Base-by-base conservation (phyloP, 257 asterid species). In the Salvia rosmarinus region DNA sequence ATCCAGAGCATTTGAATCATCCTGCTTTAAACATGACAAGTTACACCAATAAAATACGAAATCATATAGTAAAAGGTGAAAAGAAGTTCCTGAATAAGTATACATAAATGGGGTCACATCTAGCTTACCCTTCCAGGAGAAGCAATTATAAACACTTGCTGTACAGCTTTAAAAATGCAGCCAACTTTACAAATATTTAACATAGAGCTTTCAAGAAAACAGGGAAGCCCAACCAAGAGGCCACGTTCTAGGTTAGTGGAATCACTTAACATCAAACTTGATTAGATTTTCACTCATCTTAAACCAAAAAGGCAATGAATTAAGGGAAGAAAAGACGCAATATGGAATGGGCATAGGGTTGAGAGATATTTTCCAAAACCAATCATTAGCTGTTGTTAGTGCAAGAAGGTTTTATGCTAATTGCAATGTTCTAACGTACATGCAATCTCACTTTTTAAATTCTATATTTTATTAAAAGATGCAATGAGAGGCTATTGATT, bases 1-100 rank as follows among this genome's bases (percentile, higher is more conserved):
- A 70, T 82, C 92, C 21, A 82, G 64, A 73, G 81, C 81, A 79
- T 64, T 47, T 52, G 82, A 83, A 55, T 78, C 85, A 55, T 89
- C 97, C 96, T 91, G 95, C 71, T 81, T 81, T 37, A 42, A 77
- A 67, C 77, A 75, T 66, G 70, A 72, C 4, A 64, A 63, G 68
- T 68, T 60, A 76, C 72, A 64, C 68, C 72, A 65, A 64, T 66
- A 60, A 74, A 46, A 78, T 74, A 64, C 72, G 19, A 71, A 50
- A 60, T 57, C 73, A 72, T 47, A 66, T 42, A 39, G 37, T 70
- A 77, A 67, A 60, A 49, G 49, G 44, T 4, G 63, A 13, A 67
- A 71, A 35, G 14, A 71, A 20, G 68, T 58, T 39, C 68, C 43
- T 5, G 32, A 25, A 57, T 37, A 70, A 65, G 42, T 20, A 65